Conservation (phyloP, 139 green algal genomes). For the Tetraselmis chui region DNA sequence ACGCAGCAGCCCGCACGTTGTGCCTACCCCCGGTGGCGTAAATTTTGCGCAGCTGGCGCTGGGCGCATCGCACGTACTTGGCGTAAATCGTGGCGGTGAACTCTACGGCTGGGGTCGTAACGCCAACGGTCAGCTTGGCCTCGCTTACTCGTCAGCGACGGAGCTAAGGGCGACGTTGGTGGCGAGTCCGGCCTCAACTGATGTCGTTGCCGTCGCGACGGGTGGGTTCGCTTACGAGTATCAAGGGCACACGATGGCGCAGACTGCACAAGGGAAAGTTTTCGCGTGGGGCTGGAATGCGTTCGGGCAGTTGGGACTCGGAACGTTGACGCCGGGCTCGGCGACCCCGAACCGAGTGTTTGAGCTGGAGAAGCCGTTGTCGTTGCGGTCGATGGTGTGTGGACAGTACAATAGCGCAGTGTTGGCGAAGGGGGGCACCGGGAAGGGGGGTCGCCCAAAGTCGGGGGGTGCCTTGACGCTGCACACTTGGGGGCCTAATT, state of each 20-base stretch:
- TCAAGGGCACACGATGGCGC: background rate
- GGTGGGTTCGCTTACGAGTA: conserved; percentile 13
- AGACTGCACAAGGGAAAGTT: conserved; percentile 13
- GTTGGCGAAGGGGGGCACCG: background rate
- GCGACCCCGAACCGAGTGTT: conserved; percentile 10
- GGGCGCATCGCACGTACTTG: conserved; percentile 16
- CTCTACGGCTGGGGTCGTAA: conserved; percentile 21
- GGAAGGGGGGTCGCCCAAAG: background rate
- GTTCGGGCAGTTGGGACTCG: conserved; percentile 23
- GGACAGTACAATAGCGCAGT: conserved; percentile 20
- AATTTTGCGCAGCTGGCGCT: conserved; percentile 4
- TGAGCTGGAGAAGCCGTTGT: conserved; percentile 12
- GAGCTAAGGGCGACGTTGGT: conserved; percentile 14
- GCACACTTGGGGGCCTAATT: conserved; percentile 22
- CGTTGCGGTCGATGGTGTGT: background rate
- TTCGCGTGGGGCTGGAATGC: conserved; percentile 28
- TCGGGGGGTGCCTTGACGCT: conserved; percentile 3
- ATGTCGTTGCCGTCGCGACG: conserved; percentile 2
- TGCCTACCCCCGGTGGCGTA: background rate
- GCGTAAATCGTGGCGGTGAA: conserved; percentile 8
- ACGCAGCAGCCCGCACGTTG: conserved; percentile 8
- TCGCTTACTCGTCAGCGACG: background rate
- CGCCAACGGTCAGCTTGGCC: conserved; percentile 12
- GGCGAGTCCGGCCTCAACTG: background rate
- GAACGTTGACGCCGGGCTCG: conserved; percentile 2